These are phyloP conservation scores for Naganishia sp. DNA, from an alignment of 1,284 basidiomycete species.

Conservation along the genomic window DNA sequence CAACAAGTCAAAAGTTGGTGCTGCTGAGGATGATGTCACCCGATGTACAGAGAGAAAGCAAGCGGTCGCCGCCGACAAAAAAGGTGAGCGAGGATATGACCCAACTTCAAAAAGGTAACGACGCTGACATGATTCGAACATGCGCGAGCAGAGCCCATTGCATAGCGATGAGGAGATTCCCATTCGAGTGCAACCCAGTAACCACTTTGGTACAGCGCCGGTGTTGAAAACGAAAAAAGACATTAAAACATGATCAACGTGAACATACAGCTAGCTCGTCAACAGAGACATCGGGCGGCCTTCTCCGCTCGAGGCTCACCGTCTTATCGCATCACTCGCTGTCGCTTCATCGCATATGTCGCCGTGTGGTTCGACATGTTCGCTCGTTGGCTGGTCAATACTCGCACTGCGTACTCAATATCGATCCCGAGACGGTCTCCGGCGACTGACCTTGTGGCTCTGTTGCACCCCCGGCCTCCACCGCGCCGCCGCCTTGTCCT, in stretches of 20 bases:
- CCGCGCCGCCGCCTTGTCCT: not conserved
- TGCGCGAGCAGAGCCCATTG: constrained; percentile 29
- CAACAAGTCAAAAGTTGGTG: not conserved
- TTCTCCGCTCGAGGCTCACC: too few relatives aligned
- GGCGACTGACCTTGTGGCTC: not conserved
- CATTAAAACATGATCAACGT: not conserved
- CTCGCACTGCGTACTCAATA: too few relatives aligned
- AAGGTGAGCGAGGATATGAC: not conserved
- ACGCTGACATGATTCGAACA: constrained; percentile 31
- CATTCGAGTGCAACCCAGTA: constrained; percentile 30
- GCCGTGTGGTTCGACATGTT: not conserved
- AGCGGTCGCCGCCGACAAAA: not conserved
- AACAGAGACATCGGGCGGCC: too few relatives aligned
- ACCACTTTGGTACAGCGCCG: constrained; percentile 30
- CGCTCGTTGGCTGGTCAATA: not conserved
- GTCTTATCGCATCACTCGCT: too few relatives aligned
- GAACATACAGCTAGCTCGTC: too few relatives aligned
- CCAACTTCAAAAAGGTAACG: constrained; percentile 3
- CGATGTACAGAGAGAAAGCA: too few relatives aligned
- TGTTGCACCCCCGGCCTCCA: not conserved
- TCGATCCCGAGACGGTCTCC: too few relatives aligned
- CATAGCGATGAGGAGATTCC: not conserved
- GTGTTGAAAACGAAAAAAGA: not conserved
- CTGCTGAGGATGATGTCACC: not conserved
- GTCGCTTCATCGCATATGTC: too few relatives aligned